phyloP scores from a whole-genome alignment of 202 grass and related monocot species.

The Thinopyrum obtusiflorum region DNA sequence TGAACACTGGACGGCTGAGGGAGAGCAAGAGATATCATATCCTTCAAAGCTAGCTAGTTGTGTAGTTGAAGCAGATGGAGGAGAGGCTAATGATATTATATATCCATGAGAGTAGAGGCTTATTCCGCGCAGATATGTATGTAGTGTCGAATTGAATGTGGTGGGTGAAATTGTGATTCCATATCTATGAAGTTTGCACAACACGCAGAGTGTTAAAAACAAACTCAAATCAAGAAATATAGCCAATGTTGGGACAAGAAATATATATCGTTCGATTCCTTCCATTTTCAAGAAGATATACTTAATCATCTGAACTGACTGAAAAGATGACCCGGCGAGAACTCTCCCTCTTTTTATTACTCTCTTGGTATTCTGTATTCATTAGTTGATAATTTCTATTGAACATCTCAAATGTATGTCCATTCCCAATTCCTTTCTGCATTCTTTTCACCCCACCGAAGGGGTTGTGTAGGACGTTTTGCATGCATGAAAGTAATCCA shows the following conservation, averaged over 20 bases:
- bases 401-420: no score
- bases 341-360: no score
- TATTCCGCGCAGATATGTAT: not conserved
- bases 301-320: not conserved
- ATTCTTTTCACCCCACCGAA: no score
- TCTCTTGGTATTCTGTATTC: no score
- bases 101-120: not conserved
- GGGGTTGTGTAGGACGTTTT: no score
- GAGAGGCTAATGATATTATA: not conserved
- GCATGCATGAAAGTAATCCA: no score
- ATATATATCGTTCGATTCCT: not conserved
- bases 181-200: not conserved
- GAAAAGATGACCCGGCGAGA: no score
- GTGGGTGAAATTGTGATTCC: not conserved
- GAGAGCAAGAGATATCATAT: not conserved
- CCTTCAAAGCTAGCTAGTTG: not conserved
- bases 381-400: no score
- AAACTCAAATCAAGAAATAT: not conserved
- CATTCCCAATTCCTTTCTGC: no score
- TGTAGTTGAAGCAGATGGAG: not conserved
- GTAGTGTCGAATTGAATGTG: not conserved
- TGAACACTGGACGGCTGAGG: not conserved
- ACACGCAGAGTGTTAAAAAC: not conserved
- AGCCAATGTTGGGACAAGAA: not conserved
- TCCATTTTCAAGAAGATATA: not conserved